Evolutionary conservation across 805 yeast genomes (phyloP), one percentile per base, ranked within the genome.

Genomic region (Groenewaldozyma tartarivorans): DNA sequence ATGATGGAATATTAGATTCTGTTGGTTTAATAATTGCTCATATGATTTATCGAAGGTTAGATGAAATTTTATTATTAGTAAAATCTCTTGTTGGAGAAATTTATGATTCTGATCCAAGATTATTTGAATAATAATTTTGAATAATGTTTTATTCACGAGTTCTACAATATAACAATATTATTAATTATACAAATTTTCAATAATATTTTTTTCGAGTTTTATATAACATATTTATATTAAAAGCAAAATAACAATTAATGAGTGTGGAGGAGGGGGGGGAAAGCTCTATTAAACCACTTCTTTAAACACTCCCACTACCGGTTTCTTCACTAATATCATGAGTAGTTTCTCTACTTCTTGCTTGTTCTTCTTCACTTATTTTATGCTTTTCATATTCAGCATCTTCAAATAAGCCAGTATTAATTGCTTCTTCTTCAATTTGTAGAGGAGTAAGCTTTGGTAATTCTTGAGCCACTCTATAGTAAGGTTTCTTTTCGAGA

Each of bases 401-500:
- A 20, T 35, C 53, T 20, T 48, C 55, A 24, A 37, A 39, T 33
- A 79, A 60, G 39, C 85, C 85, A 44, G 78, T 67, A 36, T 67
- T 71, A 48, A 58, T 62, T 53, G 77, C 80, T 51, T 78, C 79
- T 39, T 63, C 71, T 57, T 77, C 82, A 49, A 79, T 70, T 58
- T 79, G 78, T 43, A 64, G 62, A 46, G 59, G 58, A n/a, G 72
- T 56, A 44, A 81, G 66, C 57, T 70, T 72, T 31, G 85, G 85
- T 68, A 80, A 52, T 41, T 69, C 63, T 31, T 69, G 66, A 38
- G 87, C 87, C 36, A 81, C 79, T 57, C 74, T 67, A 71, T 69
- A 79, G 26, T 80, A 74, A 47, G 68, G 71, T 49, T 69, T 69
- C 38, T 69, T 68, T 46, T 81, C 87, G 35, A 61, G 68, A 49